Base-by-base conservation (phyloP, 2,329 filamentous ascomycete genomes). In the Trematosphaeria pertusa region DNA sequence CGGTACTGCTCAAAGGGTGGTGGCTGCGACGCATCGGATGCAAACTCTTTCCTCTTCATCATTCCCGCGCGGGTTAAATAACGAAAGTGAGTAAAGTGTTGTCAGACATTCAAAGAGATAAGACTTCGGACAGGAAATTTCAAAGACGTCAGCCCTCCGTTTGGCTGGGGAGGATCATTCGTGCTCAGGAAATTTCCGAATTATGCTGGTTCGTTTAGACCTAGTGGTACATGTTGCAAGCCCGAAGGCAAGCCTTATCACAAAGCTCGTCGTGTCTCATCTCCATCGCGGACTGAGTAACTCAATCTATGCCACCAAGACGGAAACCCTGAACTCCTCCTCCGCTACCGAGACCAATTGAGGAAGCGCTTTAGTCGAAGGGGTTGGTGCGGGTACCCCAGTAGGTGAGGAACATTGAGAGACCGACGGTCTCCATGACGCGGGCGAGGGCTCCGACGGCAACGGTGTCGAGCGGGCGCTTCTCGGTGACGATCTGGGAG, bases 371-470 rank as follows among this genome's bases (percentile, higher is more conserved):
- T 81, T 88, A 92, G 70, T 91, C 85, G 75, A 96, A 95, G 51
- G 91, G 91, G 80, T 91, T 93, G 77, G 91, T 94, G 71, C 89
- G 87, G 68, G 93, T 97, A 68, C 93, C 93, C 93, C 93, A 97
- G 88, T 90, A 97, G 71, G 91, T 96, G 65, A 97, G 81, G 84
- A 97, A 91, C 67, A 96, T 73, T 55, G 88, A 91, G 48, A 97
- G 84, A 56, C 93, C 94, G 50, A 97, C 84, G 3, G 94, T 97
- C 84, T 97, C 94, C 62, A 96, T 84, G 62, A 94, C 78, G 77
- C 94, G 92, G 69, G 89, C 87, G 39, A 94, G 77, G 54, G 88
- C 84, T 70, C 88, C 89, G 59, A 97, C 87, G 61, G 90, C 91
- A 61, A 97, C 85, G 54, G 89, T 93, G 76, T 97, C 93, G 48